Base-by-base conservation (phyloP, 495 filamentous ascomycete species). In the Cercophora samala region DNA sequence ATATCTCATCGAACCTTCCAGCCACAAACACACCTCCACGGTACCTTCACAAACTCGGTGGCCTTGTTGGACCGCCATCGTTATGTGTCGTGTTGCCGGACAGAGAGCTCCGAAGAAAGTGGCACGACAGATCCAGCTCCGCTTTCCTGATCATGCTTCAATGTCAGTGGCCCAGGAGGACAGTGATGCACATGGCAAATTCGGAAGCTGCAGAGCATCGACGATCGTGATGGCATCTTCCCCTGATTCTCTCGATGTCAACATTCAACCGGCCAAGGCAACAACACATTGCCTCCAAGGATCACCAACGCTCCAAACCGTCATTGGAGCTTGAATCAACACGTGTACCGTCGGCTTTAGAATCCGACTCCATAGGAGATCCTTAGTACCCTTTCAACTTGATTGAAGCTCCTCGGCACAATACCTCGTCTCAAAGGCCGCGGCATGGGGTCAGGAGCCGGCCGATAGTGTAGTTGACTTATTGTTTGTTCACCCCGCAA, bases 131-230 rank as follows among this genome's bases (percentile, higher is more conserved):
- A 1, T 21, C 18, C 19, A 9, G 3, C 19, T 21, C 23, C 23
- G 54, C 54, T 21, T 46, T 11, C 37, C 9, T 13, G 37, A 46
- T 13, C 15, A 46, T 46, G 37, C 37, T 46, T 46, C 37, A 46
- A 46, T 9, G 37, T 9, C 37, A 29, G 26, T 29, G 26, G 26
- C 8, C 4, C 26, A 29, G 26, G 26, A 29, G 26, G 26, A 1
- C 8, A 29, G 26, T 29, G 26, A 8, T 29, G 26, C 26, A 8
- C 8, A 29, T 29, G 26, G 8, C 8, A 29, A 8, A 60, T 60
- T 60, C 5, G 58, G 59, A 61, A 61, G 19, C 26, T 61, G 52
- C 52, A 55, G 21, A 55, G 17, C 52, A 58, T 58, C 54, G 54
- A 58, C 54, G 54, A 58, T 58, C 19, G 19, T 9, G 54, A 18